A percentile compares a stretch with the other conserved stretches of the same genome.
Conservation (phyloP, 2,329 filamentous ascomycete species). For the Aspergillus spinulosporus region DNA sequence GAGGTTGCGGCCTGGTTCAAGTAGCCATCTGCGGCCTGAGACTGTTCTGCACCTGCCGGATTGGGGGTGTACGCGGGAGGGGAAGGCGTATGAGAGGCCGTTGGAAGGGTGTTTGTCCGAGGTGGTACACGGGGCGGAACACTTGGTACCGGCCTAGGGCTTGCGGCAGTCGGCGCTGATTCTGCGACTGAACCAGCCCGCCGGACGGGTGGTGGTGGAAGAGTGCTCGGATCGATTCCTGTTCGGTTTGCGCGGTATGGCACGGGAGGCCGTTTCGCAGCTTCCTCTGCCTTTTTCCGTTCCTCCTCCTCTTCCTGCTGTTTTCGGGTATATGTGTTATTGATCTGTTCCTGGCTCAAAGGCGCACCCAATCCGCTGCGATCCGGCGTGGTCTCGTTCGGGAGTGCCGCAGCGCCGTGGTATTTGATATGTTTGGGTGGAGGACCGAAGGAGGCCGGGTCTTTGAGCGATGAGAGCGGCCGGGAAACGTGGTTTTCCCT, state of each 20-base stretch:
- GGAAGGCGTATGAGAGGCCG: constrained; percentile 45
- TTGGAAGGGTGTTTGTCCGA: constrained; percentile 57
- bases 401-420: constrained; percentile 47
- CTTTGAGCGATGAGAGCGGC: constrained; percentile 70
- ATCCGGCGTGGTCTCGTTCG: constrained; percentile 48
- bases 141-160: constrained; percentile 51
- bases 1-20: constrained; percentile 62
- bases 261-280: constrained; percentile 51
- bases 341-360: constrained; percentile 41
- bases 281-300: constrained; percentile 25
- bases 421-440: constrained; percentile 68
- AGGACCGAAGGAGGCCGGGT: constrained; percentile 75
- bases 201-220: constrained; percentile 70
- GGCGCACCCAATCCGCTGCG: constrained; percentile 47
- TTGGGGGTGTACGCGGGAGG: constrained; percentile 50
- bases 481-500: constrained; percentile 54
- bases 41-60: constrained; percentile 28
- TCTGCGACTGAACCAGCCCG: constrained; percentile 33
- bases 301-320: constrained; percentile 16
- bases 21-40: constrained; percentile 35
- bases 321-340: constrained; percentile 31
- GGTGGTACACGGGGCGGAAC: constrained; percentile 72
- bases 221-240: constrained; percentile 65
- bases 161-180: constrained; percentile 27
- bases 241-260: constrained; percentile 71